Base-by-base conservation (phyloP, 495 filamentous ascomycete species). In the Penicillium coprophilum region DNA sequence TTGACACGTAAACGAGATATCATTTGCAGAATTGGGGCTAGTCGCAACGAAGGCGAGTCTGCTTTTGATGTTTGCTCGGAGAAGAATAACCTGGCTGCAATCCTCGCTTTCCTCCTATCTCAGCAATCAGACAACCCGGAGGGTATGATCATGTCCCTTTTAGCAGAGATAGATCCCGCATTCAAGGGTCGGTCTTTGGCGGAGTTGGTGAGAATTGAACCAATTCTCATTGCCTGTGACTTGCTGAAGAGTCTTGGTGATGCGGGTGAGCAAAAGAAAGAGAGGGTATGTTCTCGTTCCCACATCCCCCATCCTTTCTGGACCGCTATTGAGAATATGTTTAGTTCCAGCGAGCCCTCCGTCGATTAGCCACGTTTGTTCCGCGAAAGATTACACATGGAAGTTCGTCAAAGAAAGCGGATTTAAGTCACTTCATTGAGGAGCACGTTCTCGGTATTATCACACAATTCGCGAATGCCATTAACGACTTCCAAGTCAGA, bases 361-460 rank as follows among this genome's bases (percentile, higher is more conserved):
- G 80, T 23, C 77, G 83, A 24, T 81, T 96, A 59, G 87, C 89
- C 31, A 77, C 66, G 3, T 77, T 93, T 45, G 80, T 85, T 15
- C 76, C 84, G 38, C 69, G 77, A 45, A 85, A 83, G 71, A 67
- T 70, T 38, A 45, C 75, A 53, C 72, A 82, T 71, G 60, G 82
- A 65, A 72, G 64, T 50, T 65, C 67, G 13, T 66, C 72, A 10
- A 88, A 85, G 60, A 79, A 74, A 43, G 64, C 76, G 17, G 76
- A 84, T 40, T 70, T 95, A 17, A 86, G 83, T 4, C 67, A 75
- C n/a, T 97, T 95, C 69, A 84, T 97, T 43, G 87, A 96, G 52
- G 79, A 80, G 15, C 87, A 96, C 72, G 85, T 93, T 23, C 83
- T 97, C 20, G 93, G 91, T n/a, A 82, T 97, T 53, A 91, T 96